Percentiles rank a stretch among this genome's conserved stretches.
These are phyloP conservation scores for Sutorius eximius DNA, from an alignment of 1,284 basidiomycete genomes.

Conservation along the genomic window DNA sequence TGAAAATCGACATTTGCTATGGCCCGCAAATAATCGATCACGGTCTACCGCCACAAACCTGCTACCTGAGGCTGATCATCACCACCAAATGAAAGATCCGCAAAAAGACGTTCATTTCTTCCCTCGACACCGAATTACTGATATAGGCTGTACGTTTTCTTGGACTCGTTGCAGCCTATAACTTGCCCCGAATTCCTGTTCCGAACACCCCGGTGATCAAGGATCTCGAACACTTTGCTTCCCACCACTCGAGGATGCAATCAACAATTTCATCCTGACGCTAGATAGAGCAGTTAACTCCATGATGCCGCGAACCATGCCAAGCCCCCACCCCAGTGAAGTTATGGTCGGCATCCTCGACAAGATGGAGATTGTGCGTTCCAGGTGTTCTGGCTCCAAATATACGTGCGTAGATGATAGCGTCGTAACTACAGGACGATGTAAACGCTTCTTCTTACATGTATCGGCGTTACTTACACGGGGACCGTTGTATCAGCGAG, in stretches of 20 bases:
- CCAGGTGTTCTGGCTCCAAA: slow-evolving; percentile 58
- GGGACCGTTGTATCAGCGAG: slow-evolving; percentile 63
- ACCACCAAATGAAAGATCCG: background rate
- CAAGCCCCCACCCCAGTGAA: slow-evolving; percentile 52
- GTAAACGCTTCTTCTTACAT: slow-evolving; percentile 1
- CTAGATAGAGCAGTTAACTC: slow-evolving; percentile 22
- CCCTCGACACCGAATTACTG: background rate
- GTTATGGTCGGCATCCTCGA: slow-evolving; percentile 76
- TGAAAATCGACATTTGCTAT: background rate
- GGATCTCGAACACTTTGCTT: slow-evolving; percentile 39
- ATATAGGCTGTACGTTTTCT: background rate
- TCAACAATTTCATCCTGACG: slow-evolving; percentile 62
- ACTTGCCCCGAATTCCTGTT: slow-evolving; percentile 49
- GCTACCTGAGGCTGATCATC: background rate
- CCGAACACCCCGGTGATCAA: slow-evolving; percentile 60
- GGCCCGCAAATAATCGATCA: background rate
- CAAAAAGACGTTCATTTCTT: background rate
- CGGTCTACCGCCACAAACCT: background rate
- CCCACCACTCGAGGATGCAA: slow-evolving; percentile 64
- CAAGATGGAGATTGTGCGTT: slow-evolving; percentile 63
- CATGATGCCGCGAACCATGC: background rate
- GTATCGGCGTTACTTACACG: slow-evolving; percentile 47
- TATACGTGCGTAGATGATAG: slow-evolving; percentile 62
- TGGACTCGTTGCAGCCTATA: slow-evolving; percentile 33
- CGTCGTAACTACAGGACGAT: slow-evolving; percentile 57